Evolutionary conservation across 805 yeast genomes (phyloP), one percentile per base, ranked within the genome.

Genomic region (Wickerhamomyces subpelliculosus): DNA sequence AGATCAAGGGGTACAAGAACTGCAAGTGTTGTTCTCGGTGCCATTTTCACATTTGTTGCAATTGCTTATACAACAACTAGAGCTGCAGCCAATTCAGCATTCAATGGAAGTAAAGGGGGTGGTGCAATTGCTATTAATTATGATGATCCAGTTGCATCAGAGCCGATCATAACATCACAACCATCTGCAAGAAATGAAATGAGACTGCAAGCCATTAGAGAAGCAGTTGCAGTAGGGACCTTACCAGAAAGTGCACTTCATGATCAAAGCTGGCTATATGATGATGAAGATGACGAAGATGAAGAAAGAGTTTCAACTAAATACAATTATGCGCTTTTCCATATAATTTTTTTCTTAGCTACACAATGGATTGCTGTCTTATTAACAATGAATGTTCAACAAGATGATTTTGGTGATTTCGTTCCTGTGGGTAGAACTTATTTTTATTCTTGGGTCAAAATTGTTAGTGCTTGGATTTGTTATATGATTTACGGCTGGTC

Each of bases 381-480:
- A 42, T 69, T 93, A 39, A 93, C 98, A 0, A 84, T 90, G 62
- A 90, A 89, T 54, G 97, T 93, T 25, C 79, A 84, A 36, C 80
- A 77, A 42, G 93, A 83, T 51, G 83, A 80, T 43, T 73, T 76
- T 37, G 96, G 95, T 4, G 93, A 87, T 43, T 93, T 93, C 53
- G 80, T 87, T 10, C 98, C 98, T 0, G 97, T 93, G 8, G 99
- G 99, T 0, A 71, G 98, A 54, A 90, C 98, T 0, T 89, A 90
- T 61, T 93, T 90, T 58, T 82, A 90, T 48, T 78, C 95, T 5
- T 88, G 96, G 96, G 87, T 90, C 35, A 93, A 93, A 62, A 85
- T 93, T 41, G 69, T 84, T 14, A 80, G 94, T 54, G 84, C 97
- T 2, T 88, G 97, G 95, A 75, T 84, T 32, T 94, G 98, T 57